Base-by-base conservation (phyloP, 2,329 filamentous ascomycete species). In the Chalaropsis thielavioides region DNA sequence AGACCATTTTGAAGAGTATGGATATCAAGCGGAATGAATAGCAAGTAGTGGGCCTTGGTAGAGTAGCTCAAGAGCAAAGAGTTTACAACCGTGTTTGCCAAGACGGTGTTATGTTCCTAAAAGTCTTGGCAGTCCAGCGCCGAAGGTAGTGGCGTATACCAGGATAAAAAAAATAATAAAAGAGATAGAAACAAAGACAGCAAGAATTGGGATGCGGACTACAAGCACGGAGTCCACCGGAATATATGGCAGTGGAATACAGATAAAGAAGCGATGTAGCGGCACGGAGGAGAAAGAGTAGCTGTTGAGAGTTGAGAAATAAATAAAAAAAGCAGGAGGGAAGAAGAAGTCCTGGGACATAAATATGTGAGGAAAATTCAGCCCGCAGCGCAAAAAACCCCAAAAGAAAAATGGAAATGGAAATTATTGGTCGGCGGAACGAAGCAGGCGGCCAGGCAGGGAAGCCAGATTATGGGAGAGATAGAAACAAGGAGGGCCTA, bases 361-460 rank as follows among this genome's bases (percentile, higher is more conserved):
- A 31, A 56, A 56, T 56, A 56, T 35, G 51, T 27, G 22, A 56
- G 31, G 24, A 56, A 35, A 56, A 19, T 15, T 31, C 24, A 56
- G 51, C 51, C 51, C 11, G 51, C 24, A 49, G 24, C 13, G 51
- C 17, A 54, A 19, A 17, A 17, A 3, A 56, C n/a, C 15, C 27
- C 31, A 41, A 40, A n/a, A n/a, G n/a, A n/a, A n/a, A n/a, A 63
- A 63, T 51, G 44, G 31, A 63, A 63, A 27, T n/a, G 31, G 13
- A 38, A 38, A 43, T 15, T 63, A 19, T 22, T 17, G 15, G n/a
- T 40, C 22, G 44, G 38, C 19, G 27, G 38, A n/a, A 41, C 22
- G 44, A 27, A 44, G 15, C 38, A 11, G n/a, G 11, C 11, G 46
- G 5, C 27, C 31, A 41, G 4, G 7, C n/a, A 61, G 38, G 40